Percentiles rank a stretch among this genome's conserved stretches.
Conservation (phyloP, 2,329 filamentous ascomycete genomes). For the Epichloe glyceriae region DNA sequence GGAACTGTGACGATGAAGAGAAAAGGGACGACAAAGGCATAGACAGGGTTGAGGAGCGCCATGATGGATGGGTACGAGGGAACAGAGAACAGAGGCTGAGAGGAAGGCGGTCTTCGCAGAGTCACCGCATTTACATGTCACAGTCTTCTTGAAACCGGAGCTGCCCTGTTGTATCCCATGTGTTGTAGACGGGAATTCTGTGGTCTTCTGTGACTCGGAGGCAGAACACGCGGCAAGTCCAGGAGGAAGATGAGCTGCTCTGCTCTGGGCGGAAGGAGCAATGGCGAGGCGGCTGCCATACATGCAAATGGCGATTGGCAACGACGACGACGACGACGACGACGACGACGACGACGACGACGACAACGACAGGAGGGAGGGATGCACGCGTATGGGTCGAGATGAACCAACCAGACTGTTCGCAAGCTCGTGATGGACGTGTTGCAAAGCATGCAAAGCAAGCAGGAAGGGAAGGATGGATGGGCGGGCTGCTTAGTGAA, state of each 20-base stretch:
- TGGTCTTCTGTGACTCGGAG: background rate
- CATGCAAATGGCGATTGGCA: background rate
- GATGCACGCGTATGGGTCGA: no score
- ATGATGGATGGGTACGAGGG: slow-evolving; percentile 20
- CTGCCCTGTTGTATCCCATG: background rate
- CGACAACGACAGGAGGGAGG: no score
- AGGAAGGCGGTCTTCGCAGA: background rate
- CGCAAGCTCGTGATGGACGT: no score
- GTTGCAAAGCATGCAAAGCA: no score
- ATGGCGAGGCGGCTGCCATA: background rate
- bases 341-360: no score
- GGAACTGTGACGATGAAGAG: slow-evolving; percentile 50
- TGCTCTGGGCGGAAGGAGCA: background rate
- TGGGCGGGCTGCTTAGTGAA: background rate
- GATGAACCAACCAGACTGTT: no score
- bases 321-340: background rate
- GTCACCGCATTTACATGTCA: background rate
- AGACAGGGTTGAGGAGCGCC: slow-evolving; percentile 40
- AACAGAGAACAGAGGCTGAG: no score
- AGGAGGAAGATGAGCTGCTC: background rate
- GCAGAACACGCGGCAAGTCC: background rate
- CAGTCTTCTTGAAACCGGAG: background rate
- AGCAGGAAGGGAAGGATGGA: background rate
- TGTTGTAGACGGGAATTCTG: background rate
- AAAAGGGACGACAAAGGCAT: slow-evolving; percentile 47